Evolutionary conservation across 1,139 yeast species (phyloP).

Genomic region (Blastobotrys persicus): DNA sequence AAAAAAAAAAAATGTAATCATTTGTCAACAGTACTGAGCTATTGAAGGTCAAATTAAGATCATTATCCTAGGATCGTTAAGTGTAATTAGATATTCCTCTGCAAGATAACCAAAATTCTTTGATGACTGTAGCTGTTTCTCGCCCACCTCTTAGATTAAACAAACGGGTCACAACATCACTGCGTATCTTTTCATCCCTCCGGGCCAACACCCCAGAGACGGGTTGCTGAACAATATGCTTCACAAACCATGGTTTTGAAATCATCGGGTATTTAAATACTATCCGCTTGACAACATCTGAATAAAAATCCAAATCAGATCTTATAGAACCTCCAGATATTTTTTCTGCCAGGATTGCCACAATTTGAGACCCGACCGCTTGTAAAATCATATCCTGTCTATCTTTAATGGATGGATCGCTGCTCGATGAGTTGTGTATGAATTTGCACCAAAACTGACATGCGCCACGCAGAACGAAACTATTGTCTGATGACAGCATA

Average conservation of each 20-base stretch:
- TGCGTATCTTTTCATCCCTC: conserved; percentile 27
- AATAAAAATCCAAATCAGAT: conserved; percentile 58
- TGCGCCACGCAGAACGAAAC: conserved; percentile 60
- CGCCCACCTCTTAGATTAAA: conserved; percentile 64
- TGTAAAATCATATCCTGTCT: conserved; percentile 17
- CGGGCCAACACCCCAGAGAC: conserved; percentile 31
- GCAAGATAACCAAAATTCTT: conserved; percentile 59
- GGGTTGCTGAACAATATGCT: conserved; percentile 37
- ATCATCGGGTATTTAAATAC: conserved; percentile 52
- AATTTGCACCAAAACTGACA: conserved; percentile 65
- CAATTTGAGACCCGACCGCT: conserved; percentile 29
- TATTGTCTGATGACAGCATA: conserved; percentile 55
- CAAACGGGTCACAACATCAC: conserved; percentile 51
- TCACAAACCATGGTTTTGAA: conserved; percentile 48
- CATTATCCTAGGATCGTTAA: background rate
- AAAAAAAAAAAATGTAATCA: conserved; percentile 1
- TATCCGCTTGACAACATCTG: conserved; percentile 53
- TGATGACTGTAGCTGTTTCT: conserved; percentile 54
- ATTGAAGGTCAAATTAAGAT: too few species aligned
- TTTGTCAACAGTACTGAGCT: too few species aligned
- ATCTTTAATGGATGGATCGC: conserved; percentile 12
- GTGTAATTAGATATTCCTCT: conserved; percentile 36
- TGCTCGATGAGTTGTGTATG: conserved; percentile 28
- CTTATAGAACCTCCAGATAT: conserved; percentile 50
- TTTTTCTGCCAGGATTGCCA: conserved; percentile 28